Evolutionary conservation across 352 stramenopile genomes (phyloP).

Genomic region (Blastocystis sp.): DNA sequence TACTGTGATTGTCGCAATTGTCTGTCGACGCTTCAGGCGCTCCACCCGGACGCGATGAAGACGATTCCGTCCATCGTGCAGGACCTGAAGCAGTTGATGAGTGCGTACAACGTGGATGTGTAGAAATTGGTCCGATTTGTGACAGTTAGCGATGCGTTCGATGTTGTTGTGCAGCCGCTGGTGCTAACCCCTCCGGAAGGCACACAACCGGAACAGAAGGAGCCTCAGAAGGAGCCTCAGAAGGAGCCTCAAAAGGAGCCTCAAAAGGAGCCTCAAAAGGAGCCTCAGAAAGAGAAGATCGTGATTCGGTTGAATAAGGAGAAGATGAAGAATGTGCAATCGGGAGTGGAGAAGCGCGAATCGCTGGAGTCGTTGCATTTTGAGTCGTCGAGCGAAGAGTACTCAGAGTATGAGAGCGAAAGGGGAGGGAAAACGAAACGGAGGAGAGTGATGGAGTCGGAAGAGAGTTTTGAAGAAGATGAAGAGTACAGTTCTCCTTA

Average conservation of each 20-base stretch:
- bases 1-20: background rate
- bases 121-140: background rate
- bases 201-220: too few species aligned
- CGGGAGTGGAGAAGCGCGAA: background rate
- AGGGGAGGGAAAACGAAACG: background rate
- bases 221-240: too few species aligned
- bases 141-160: background rate
- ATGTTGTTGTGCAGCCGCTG: background rate
- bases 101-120: background rate
- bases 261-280: too few species aligned
- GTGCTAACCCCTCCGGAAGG: background rate
- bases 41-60: background rate
- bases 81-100: background rate
- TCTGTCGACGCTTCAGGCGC: background rate
- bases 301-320: background rate
- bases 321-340: background rate
- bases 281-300: background rate
- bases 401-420: background rate
- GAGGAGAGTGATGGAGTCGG: background rate
- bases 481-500: background rate
- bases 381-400: background rate
- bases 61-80: background rate
- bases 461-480: slow-evolving; percentile 30
- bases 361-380: background rate
- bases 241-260: too few species aligned